Evolutionary conservation across 306 rosid species (phyloP).

Genomic region (Acmispon strigosus): DNA sequence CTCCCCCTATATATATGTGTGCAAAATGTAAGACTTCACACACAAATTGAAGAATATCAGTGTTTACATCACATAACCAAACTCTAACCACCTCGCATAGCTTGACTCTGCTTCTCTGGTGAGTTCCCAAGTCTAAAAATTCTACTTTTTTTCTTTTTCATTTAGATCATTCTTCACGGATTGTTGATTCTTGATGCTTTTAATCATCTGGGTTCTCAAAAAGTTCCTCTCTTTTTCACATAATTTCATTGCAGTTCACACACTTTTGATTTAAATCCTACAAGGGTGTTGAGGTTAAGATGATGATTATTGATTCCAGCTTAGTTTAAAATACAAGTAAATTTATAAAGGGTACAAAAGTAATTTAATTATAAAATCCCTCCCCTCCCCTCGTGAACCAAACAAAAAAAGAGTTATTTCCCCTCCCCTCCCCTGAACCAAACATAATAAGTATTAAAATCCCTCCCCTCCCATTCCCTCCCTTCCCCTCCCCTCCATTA

Average conservation of each 20-base stretch:
- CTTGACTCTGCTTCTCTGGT: conserved; percentile 6
- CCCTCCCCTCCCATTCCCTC: too few relatives aligned
- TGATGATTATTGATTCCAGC: too few relatives aligned
- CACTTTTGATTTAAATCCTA: too few relatives aligned
- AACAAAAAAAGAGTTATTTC: too few relatives aligned
- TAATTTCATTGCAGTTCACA: not conserved
- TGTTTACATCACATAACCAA: not conserved
- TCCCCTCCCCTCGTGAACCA: too few relatives aligned
- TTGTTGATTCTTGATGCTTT: not conserved
- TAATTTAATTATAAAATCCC: too few relatives aligned
- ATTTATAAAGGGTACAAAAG: too few relatives aligned
- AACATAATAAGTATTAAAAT: too few relatives aligned
- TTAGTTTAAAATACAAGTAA: too few relatives aligned
- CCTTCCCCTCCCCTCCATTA: too few relatives aligned
- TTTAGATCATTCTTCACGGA: not conserved
- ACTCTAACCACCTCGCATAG: not conserved
- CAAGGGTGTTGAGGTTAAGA: too few relatives aligned
- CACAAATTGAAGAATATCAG: not conserved
- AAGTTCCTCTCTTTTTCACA: not conserved
- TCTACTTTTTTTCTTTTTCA: not conserved
- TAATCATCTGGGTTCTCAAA: not conserved
- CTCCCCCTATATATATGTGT: not conserved
- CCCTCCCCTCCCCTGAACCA: too few relatives aligned
- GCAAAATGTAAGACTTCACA: conserved; percentile 11
- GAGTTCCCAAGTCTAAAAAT: not conserved